Evolutionary conservation across 495 filamentous ascomycete genomes (phyloP).

Genomic region (Neurospora pannonica): DNA sequence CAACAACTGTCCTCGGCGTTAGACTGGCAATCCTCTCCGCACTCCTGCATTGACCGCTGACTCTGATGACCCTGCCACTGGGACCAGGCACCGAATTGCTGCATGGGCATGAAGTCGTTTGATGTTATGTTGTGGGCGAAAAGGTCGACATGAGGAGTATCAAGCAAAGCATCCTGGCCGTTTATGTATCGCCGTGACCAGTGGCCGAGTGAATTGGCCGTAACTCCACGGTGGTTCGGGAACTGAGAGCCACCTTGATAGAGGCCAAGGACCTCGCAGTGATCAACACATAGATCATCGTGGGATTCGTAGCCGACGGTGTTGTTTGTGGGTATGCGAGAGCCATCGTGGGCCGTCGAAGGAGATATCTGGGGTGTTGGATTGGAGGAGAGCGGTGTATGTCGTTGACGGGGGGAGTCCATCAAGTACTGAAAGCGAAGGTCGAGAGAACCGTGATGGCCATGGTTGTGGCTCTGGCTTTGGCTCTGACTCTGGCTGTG

Average conservation of each 20-base stretch:
- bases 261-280: slow-evolving; percentile 25
- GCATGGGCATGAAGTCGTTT: not conserved
- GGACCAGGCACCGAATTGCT: not conserved
- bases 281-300: slow-evolving; percentile 33
- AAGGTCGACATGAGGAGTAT: not conserved
- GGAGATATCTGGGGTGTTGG: not conserved
- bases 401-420: not conserved
- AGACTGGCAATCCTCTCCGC: slow-evolving; percentile 23
- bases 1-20: slow-evolving; percentile 21
- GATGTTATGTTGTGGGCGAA: not conserved
- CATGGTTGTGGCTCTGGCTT: not conserved
- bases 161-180: not conserved
- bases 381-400: not conserved
- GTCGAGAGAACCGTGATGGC: not conserved
- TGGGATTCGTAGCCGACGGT: slow-evolving; percentile 20
- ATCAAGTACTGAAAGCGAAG: not conserved
- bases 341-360: slow-evolving; percentile 14
- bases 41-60: slow-evolving; percentile 9
- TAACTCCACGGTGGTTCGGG: slow-evolving; percentile 18
- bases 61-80: not conserved
- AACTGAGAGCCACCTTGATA: slow-evolving; percentile 22
- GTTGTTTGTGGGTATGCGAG: slow-evolving; percentile 2
- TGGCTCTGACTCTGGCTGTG: not conserved
- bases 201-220: not conserved
- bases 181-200: not conserved